These are phyloP conservation scores for Aspergillus steynii DNA, from an alignment of 495 filamentous ascomycete species.

Conservation along the genomic window DNA sequence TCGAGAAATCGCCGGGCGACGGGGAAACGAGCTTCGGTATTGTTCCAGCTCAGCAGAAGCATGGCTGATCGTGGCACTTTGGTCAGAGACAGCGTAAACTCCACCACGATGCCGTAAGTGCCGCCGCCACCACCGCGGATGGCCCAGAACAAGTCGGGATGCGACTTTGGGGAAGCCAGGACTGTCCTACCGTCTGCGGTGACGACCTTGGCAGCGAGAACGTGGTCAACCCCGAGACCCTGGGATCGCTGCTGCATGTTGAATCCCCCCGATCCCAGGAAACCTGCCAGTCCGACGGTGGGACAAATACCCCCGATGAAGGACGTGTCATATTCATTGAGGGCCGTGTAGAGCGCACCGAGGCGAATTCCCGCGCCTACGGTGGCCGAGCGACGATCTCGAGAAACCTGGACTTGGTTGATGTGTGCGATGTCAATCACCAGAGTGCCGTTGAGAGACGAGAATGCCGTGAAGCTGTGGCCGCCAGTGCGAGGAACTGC, in stretches of 20 bases:
- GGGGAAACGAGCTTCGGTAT: not conserved
- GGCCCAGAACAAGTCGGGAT: conserved; percentile 1
- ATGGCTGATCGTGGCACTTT: conserved; percentile 2
- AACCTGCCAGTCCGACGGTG: conserved; percentile 1
- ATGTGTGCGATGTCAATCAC: conserved; percentile 2
- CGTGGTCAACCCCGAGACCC: not conserved
- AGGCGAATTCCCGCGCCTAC: conserved; percentile 1
- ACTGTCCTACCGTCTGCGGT: not conserved
- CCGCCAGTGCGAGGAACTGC: not conserved
- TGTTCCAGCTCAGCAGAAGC: not conserved
- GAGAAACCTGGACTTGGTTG: not conserved
- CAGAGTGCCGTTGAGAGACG: not conserved
- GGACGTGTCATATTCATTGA: not conserved
- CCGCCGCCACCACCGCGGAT: not conserved
- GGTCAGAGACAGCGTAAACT: not conserved
- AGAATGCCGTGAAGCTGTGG: not conserved
- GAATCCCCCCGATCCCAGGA: not conserved
- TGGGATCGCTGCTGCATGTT: not conserved
- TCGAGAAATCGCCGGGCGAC: not conserved
- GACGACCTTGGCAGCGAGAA: not conserved
- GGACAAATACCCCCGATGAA: not conserved
- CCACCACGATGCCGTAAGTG: not conserved
- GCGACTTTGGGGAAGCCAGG: not conserved
- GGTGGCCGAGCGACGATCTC: not conserved
- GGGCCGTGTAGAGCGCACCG: not conserved